Evolutionary conservation across 257 asterid genomes (phyloP).

Genomic region (Solanum chiquidenum): DNA sequence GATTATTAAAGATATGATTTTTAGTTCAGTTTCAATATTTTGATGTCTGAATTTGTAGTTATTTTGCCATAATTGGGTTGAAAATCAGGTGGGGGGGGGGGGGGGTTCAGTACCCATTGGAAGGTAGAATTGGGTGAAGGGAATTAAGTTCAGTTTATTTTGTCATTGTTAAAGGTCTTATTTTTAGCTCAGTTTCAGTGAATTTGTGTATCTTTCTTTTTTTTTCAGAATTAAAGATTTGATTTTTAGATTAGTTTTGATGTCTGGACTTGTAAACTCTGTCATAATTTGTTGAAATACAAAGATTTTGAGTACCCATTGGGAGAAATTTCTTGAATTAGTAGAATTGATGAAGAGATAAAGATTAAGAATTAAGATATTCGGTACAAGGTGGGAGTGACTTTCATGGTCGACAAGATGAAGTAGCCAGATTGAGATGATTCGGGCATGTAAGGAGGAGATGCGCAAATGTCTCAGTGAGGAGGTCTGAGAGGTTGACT

Average conservation of each 20-base stretch:
- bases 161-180: neutral
- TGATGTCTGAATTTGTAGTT: neutral
- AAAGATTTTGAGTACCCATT: neutral
- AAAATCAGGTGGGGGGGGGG: neutral
- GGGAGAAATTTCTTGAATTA: slow-evolving; percentile 2
- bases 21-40: neutral
- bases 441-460: neutral
- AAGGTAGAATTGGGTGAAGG: neutral
- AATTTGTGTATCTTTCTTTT: neutral
- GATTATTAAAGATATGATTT: neutral
- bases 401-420: neutral
- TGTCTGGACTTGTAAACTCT: neutral
- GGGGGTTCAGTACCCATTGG: slow-evolving; percentile 1
- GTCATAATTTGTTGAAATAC: neutral
- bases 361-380: neutral
- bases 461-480: no score
- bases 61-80: neutral
- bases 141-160: slow-evolving; percentile 14
- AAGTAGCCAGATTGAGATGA: neutral
- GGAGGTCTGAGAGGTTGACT: no score
- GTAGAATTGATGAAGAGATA: neutral
- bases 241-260: neutral
- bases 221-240: neutral
- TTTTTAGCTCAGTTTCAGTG: neutral
- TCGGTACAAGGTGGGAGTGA: neutral